A percentile compares a stretch with the other conserved stretches of the same genome.
Conservation (phyloP, 208 protist species). For the Trypanosomatidae sp. region DNA sequence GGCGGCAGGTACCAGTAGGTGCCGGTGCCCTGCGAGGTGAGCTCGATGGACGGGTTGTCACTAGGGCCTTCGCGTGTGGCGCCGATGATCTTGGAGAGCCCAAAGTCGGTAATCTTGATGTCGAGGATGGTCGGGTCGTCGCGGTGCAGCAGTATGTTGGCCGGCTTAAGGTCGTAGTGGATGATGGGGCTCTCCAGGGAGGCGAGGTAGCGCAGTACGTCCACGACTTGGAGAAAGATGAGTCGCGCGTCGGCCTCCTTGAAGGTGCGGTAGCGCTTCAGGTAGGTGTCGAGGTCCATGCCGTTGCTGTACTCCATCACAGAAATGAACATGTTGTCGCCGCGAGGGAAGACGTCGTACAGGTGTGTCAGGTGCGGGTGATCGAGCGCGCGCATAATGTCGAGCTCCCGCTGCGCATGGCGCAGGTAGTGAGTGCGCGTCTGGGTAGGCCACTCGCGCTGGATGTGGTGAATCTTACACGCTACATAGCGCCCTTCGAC, state of each 20-base stretch:
- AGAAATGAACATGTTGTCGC: slow-evolving; percentile 84
- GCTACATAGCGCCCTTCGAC: slow-evolving; percentile 86
- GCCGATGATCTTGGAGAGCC: slow-evolving; percentile 95
- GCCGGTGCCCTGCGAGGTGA: slow-evolving; percentile 95
- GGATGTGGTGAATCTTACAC: slow-evolving; percentile 96
- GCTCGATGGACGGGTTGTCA: slow-evolving; percentile 90
- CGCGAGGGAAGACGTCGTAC: slow-evolving; percentile 88
- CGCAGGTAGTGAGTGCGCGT: slow-evolving; percentile 91
- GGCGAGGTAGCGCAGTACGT: slow-evolving; percentile 92
- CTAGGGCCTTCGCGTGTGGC: slow-evolving; percentile 40
- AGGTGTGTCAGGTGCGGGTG: slow-evolving; percentile 86
- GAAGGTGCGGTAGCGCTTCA: slow-evolving; percentile 80
- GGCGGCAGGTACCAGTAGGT: slow-evolving; percentile 97
- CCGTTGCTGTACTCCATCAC: slow-evolving; percentile 95
- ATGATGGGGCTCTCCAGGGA: slow-evolving; percentile 77
- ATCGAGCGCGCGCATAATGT: slow-evolving; percentile 90
- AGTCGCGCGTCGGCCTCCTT: slow-evolving; percentile 88
- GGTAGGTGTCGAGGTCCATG: slow-evolving; percentile 90
- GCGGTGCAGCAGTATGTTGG: slow-evolving; percentile 73
- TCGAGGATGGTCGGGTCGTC: slow-evolving; percentile 60
- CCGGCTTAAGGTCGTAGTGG: slow-evolving; percentile 81
- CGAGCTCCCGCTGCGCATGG: slow-evolving; percentile 92
- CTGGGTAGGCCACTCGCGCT: slow-evolving; percentile 80
- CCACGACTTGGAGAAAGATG: slow-evolving; percentile 91
- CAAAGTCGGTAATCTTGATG: slow-evolving; percentile 98